Evolutionary conservation across 2,329 filamentous ascomycete species (phyloP), one percentile per base, ranked within the genome.

Genomic region (Fusarium sp.): DNA sequence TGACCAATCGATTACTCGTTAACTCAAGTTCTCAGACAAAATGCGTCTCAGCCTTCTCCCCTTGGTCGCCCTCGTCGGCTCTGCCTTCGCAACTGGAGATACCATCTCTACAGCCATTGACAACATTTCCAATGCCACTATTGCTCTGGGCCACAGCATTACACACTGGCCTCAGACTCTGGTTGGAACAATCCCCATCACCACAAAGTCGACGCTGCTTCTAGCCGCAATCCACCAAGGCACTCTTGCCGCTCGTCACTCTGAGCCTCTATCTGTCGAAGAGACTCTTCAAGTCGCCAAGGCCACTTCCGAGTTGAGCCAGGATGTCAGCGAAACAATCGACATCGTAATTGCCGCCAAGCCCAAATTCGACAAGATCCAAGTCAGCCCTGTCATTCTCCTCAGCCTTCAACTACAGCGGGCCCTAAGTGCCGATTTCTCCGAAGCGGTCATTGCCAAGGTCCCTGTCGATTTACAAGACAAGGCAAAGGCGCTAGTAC

Each of bases 351-450:
- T 83, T 61, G 70, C 60, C 13, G 72, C 78, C 28, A 84, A 84
- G 74, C 77, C 74, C 21, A 81, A 83, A 65, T 86, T 86, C 60
- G 80, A 84, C 67, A 75, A 75, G 41, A 71, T 84, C 8, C 54
- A 83, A 3, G 67, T 85, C 37, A 78, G 76, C 48, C 81, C 83
- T 0, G 70, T 83, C 37, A 83, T 86, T 37, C 73, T 83, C 41
- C 44, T 82, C 18, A 81, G 80, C 61, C 69, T 87, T 26, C 70
- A 80, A 58, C 62, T 78, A 9, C 77, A 85, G 75, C 79, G 80
- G 70, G 65, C 71, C 2, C 81, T 83, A 0, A 82, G 81, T 1
- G 72, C 74, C 25, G 75, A 80, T 12, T 79, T 84, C 42, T 79
- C 79, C 41, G 63, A 61, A 4, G 79, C 78, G 0, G 74, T 84